phyloP scores from a whole-genome alignment of 2,329 filamentous ascomycete species.

The Setomelanomma holmii region DNA sequence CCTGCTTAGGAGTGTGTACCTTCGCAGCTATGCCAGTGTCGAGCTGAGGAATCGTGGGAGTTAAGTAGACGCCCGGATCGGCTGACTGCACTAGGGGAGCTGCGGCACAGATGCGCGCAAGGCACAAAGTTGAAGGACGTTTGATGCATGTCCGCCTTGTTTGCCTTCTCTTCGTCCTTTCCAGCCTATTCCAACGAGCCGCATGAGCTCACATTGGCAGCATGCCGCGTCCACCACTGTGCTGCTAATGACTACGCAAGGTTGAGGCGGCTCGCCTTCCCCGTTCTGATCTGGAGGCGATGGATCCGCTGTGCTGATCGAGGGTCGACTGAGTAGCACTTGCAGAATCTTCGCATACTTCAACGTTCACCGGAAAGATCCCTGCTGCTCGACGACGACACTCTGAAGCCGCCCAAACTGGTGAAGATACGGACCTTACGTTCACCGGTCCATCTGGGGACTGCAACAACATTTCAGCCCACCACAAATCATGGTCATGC shows the following conservation, averaged over 20 bases:
- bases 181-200: conserved; percentile 5
- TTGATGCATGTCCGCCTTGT: conserved; percentile 20
- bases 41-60: conserved; percentile 17
- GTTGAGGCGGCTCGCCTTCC: background rate
- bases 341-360: background rate
- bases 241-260: conserved; percentile 5
- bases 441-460: conserved; percentile 2
- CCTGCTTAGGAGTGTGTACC: background rate
- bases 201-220: conserved; percentile 21
- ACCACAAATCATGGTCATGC: conserved; percentile 4
- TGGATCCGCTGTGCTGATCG: background rate
- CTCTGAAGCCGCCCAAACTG: background rate
- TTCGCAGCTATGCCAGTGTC: background rate
- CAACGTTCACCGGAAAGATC: conserved; percentile 4
- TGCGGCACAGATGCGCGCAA: conserved; percentile 6
- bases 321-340: background rate
- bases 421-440: background rate
- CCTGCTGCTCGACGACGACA: background rate
- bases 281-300: background rate
- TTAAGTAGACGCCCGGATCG: conserved; percentile 28
- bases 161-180: conserved; percentile 21
- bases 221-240: background rate
- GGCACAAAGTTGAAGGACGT: conserved; percentile 16
- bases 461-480: background rate
- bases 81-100: conserved; percentile 17